Conservation (phyloP, 2,329 filamentous ascomycete genomes). For the Arthrocladium fulminans region DNA sequence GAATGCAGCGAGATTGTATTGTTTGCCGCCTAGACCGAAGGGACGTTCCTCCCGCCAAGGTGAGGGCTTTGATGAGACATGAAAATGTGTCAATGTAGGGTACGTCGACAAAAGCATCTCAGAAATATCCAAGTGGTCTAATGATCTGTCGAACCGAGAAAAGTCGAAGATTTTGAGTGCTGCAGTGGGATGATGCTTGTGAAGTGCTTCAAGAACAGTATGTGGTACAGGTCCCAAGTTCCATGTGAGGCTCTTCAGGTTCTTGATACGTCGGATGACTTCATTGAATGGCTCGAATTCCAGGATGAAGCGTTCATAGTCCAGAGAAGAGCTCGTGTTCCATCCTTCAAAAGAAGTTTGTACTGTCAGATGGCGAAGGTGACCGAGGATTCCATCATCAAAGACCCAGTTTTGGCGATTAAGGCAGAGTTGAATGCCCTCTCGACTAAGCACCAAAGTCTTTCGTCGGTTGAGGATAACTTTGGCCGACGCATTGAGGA, state of each 20-base stretch:
- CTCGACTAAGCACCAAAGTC: background rate
- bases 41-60: background rate
- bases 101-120: background rate
- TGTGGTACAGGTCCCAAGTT: slow-evolving; percentile 1
- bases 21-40: background rate
- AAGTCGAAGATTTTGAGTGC: slow-evolving; percentile 1
- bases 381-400: background rate
- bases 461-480: background rate
- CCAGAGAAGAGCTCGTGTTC: background rate
- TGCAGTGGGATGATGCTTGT: background rate
- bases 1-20: slow-evolving; percentile 6
- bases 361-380: slow-evolving; percentile 4
- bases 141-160: background rate
- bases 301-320: background rate
- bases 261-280: background rate
- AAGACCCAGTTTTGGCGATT: background rate
- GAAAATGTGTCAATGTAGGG: slow-evolving; percentile 2
- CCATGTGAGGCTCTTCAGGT: slow-evolving; percentile 9
- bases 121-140: background rate
- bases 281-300: background rate
- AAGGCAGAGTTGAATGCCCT: background rate
- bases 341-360: background rate
- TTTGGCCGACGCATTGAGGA: background rate
- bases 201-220: background rate
- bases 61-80: background rate